Percentiles rank a stretch among this genome's conserved stretches.
These are phyloP conservation scores for Arabidopsis arenosa DNA, from an alignment of 345 rosid genomes.

Conservation along the genomic window DNA sequence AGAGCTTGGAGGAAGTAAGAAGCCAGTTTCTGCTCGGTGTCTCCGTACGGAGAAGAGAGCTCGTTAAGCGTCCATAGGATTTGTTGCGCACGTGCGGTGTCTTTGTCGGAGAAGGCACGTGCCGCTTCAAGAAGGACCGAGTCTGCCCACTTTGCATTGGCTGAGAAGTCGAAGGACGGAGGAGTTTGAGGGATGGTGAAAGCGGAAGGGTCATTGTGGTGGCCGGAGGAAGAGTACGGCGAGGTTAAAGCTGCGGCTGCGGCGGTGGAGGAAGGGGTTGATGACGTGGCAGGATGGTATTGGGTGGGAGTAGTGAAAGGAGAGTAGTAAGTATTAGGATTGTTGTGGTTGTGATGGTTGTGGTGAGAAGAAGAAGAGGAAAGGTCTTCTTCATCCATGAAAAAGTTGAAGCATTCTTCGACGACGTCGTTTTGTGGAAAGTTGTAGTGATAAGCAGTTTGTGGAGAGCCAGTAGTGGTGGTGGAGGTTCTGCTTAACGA, in stretches of 20 bases:
- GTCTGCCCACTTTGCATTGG: slow-evolving; percentile 69
- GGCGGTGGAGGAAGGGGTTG: slow-evolving; percentile 50
- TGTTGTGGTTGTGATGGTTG: slow-evolving; percentile 34
- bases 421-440: slow-evolving; percentile 56
- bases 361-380: slow-evolving; percentile 90
- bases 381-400: slow-evolving; percentile 99
- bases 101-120: slow-evolving; percentile 66
- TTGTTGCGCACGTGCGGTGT: slow-evolving; percentile 74
- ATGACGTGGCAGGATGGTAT: slow-evolving; percentile 47
- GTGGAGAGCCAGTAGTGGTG: slow-evolving; percentile 79
- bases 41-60: slow-evolving; percentile 86
- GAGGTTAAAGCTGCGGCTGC: slow-evolving; percentile 39
- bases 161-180: slow-evolving; percentile 68
- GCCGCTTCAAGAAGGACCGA: slow-evolving; percentile 74
- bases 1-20: slow-evolving; percentile 90
- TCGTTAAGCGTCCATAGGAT: slow-evolving; percentile 95
- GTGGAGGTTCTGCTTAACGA: slow-evolving; percentile 82
- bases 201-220: slow-evolving; percentile 51
- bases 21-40: slow-evolving; percentile 79
- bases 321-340: slow-evolving; percentile 36
- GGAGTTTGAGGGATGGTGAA: slow-evolving; percentile 60
- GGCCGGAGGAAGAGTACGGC: slow-evolving; percentile 47
- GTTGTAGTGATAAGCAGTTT: slow-evolving; percentile 62
- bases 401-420: slow-evolving; percentile 97
- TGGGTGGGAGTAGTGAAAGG: slow-evolving; percentile 49